phyloP scores from a whole-genome alignment of 176 grass and related monocot species.

The Carex pumila region DNA sequence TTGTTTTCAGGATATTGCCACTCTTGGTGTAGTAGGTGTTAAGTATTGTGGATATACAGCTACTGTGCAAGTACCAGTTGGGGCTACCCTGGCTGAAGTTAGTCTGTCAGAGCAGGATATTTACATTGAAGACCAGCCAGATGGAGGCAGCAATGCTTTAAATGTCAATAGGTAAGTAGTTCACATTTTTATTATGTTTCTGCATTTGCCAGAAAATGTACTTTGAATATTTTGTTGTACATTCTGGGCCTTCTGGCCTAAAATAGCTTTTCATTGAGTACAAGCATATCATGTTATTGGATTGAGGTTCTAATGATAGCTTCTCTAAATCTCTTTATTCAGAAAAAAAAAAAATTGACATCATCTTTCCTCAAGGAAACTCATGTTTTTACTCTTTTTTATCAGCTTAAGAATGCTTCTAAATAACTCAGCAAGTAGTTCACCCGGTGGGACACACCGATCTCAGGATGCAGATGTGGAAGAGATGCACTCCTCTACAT shows the following conservation, averaged over 20 bases:
- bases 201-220: not conserved
- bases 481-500: conserved; percentile 32
- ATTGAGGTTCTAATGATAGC: not conserved
- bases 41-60: conserved; percentile 91
- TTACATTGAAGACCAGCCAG: conserved; percentile 83
- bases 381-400: conserved; percentile 17
- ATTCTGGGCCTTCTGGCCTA: not conserved
- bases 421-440: conserved; percentile 43
- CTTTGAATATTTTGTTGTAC: not conserved
- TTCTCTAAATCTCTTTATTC: conserved; percentile 1
- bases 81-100: conserved; percentile 34
- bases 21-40: conserved; percentile 82
- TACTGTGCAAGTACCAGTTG: conserved; percentile 80
- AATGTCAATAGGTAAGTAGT: conserved; percentile 82
- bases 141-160: conserved; percentile 80
- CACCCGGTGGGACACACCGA: conserved; percentile 40
- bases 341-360: not conserved
- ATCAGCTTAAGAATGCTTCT: conserved; percentile 94
- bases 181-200: not conserved
- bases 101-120: conserved; percentile 43
- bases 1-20: conserved; percentile 70
- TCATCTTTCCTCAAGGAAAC: conserved; percentile 17
- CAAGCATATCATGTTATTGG: not conserved
- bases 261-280: not conserved
- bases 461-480: conserved; percentile 36